phyloP scores from a whole-genome alignment of 2,329 filamentous ascomycete species.

The Xylariaceae sp. region DNA sequence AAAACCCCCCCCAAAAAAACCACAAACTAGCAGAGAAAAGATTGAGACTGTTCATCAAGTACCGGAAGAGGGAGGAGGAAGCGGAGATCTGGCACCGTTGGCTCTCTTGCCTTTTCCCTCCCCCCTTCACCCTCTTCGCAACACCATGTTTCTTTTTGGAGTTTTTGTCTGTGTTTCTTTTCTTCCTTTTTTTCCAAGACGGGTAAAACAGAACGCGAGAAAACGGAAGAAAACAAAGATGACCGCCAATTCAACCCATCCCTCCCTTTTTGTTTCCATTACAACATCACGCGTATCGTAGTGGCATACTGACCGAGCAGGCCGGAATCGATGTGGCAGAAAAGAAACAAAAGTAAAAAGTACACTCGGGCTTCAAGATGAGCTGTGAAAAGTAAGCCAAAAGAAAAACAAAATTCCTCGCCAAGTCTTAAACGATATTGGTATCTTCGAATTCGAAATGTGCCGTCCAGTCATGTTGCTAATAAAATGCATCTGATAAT shows the following conservation, averaged over 20 bases:
- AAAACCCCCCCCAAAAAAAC: neutral
- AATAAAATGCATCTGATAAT: slow-evolving; percentile 3
- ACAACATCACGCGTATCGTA: neutral
- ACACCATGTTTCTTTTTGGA: neutral
- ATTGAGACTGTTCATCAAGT: slow-evolving; percentile 1
- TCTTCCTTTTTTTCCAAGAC: neutral
- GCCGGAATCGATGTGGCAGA: neutral
- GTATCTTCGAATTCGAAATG: slow-evolving; percentile 20
- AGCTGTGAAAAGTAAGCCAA: slow-evolving; percentile 11
- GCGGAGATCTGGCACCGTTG: too few species aligned
- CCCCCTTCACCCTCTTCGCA: neutral
- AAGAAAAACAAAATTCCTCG: slow-evolving; percentile 14
- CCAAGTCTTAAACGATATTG: slow-evolving; percentile 15
- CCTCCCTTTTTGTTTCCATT: neutral
- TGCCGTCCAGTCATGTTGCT: slow-evolving; percentile 14
- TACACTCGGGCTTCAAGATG: slow-evolving; percentile 5
- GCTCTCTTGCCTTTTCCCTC: neutral
- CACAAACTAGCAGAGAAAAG: too few species aligned
- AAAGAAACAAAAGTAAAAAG: slow-evolving; percentile 1
- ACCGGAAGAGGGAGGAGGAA: neutral
- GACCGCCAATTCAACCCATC: neutral
- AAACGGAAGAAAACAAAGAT: neutral
- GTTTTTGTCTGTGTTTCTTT: neutral
- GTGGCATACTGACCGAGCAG: slow-evolving; percentile 4
- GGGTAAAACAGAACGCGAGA: neutral